Evolutionary conservation across 2,329 filamentous ascomycete species (phyloP).

Genomic region (Exserohilum turcica): DNA sequence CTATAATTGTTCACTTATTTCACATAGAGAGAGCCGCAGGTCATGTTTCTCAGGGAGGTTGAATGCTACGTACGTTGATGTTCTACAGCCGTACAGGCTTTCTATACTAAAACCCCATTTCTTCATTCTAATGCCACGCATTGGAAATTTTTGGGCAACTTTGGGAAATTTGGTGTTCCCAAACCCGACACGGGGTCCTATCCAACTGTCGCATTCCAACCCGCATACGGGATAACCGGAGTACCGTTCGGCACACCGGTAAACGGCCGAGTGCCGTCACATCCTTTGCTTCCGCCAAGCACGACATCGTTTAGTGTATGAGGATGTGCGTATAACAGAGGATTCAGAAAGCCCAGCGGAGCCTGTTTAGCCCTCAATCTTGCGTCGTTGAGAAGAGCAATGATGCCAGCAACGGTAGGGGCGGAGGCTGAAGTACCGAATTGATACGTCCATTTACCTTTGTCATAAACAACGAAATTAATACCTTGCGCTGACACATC

Average conservation of each 20-base stretch:
- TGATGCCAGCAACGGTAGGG: constrained; percentile 62
- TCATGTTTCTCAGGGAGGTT: too few species aligned
- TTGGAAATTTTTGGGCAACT: constrained; percentile 37
- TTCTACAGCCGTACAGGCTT: too few species aligned
- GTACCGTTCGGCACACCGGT: constrained; percentile 35
- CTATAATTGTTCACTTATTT: too few species aligned
- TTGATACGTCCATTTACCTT: constrained; percentile 46
- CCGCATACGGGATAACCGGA: constrained; percentile 37
- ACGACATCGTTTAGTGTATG: constrained; percentile 57
- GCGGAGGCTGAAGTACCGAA: constrained; percentile 57
- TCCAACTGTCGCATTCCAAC: constrained; percentile 40
- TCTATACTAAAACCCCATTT: too few species aligned
- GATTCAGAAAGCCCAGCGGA: constrained; percentile 64
- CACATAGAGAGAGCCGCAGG: too few species aligned
- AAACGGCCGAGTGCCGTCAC: constrained; percentile 41
- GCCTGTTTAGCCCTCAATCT: constrained; percentile 57
- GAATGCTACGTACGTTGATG: too few species aligned
- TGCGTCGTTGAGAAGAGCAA: constrained; percentile 67
- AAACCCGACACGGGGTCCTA: constrained; percentile 45
- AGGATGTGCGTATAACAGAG: constrained; percentile 59
- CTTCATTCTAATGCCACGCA: too few species aligned
- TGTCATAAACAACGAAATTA: constrained; percentile 44
- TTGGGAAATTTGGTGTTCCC: constrained; percentile 37
- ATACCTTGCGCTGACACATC: constrained; percentile 66
- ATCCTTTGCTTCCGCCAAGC: constrained; percentile 45